phyloP scores from a whole-genome alignment of 805 yeast species.

The Ogataea polymorpha region DNA sequence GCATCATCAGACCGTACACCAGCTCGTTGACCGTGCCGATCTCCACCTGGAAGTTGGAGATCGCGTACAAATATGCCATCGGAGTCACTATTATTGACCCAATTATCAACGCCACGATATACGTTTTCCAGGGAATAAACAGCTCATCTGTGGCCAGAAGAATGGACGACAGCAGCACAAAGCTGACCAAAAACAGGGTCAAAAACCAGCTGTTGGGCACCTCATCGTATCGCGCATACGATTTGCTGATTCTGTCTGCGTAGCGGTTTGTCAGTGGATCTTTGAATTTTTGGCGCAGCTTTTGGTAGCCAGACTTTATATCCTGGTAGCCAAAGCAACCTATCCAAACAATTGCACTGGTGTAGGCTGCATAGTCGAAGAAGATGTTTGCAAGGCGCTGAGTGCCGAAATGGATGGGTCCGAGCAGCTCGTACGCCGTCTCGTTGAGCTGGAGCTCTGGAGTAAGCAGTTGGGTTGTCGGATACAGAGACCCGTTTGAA shows the following conservation, averaged over 20 bases:
- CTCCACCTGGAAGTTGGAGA: slow-evolving; percentile 50
- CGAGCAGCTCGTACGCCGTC: slow-evolving; percentile 44
- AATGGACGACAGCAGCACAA: slow-evolving; percentile 34
- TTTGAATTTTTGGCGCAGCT: slow-evolving; percentile 3
- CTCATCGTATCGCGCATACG: slow-evolving; percentile 37
- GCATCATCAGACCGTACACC: slow-evolving; percentile 44
- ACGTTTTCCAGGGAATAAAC: slow-evolving; percentile 38
- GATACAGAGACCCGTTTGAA: slow-evolving; percentile 39
- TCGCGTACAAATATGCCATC: slow-evolving; percentile 47
- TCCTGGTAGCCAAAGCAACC: slow-evolving; percentile 26
- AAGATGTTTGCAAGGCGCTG: slow-evolving; percentile 50
- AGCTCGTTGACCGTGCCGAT: slow-evolving; percentile 52
- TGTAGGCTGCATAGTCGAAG: slow-evolving; percentile 51
- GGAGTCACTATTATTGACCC: slow-evolving; percentile 48
- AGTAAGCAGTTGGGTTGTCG: slow-evolving; percentile 40
- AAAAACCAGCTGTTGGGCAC: slow-evolving; percentile 46
- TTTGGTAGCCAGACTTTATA: slow-evolving; percentile 14
- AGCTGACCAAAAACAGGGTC: slow-evolving; percentile 35
- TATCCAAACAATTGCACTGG: slow-evolving; percentile 48
- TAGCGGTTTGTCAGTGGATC: slow-evolving; percentile 14
- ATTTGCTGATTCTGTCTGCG: slow-evolving; percentile 43
- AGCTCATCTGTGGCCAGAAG: slow-evolving; percentile 31
- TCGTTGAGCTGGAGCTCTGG: slow-evolving; percentile 38
- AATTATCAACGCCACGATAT: slow-evolving; percentile 40
- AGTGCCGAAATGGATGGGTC: slow-evolving; percentile 46